phyloP scores from a whole-genome alignment of 1,284 basidiomycete genomes.

The Rhodotorula sp. region DNA sequence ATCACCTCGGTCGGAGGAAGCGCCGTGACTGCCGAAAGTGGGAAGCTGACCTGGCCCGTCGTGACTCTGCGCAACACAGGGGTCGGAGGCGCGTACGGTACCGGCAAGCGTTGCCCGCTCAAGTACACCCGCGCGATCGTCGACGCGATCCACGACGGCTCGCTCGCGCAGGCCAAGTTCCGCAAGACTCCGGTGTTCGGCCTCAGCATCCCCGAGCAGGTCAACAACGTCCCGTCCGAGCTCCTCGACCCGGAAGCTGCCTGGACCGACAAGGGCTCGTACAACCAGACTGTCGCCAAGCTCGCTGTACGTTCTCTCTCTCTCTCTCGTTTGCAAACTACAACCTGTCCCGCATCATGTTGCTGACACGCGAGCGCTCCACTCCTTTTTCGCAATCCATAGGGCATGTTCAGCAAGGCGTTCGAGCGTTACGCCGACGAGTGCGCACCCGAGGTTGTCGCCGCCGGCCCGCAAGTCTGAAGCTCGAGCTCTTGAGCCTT shows the following conservation, averaged over 20 bases:
- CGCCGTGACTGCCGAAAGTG: not conserved
- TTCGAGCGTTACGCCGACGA: slow-evolving; percentile 85
- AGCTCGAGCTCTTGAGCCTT: not conserved
- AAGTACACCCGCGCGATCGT: slow-evolving; percentile 92
- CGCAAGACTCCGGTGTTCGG: slow-evolving; percentile 65
- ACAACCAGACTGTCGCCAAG: slow-evolving; percentile 66
- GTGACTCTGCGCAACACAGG: slow-evolving; percentile 59
- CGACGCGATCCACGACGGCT: slow-evolving; percentile 93
- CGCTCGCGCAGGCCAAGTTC: slow-evolving; percentile 80
- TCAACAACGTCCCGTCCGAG: slow-evolving; percentile 79
- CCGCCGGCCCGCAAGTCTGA: slow-evolving; percentile 26
- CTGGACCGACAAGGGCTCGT: slow-evolving; percentile 9
- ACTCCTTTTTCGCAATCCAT: not conserved
- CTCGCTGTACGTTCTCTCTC: slow-evolving; percentile 55
- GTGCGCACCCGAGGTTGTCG: slow-evolving; percentile 33
- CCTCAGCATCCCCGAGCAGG: slow-evolving; percentile 64
- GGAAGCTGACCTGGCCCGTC: too few species aligned
- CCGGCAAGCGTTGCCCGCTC: slow-evolving; percentile 82
- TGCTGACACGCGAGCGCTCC: too few species aligned
- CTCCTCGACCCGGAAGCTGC: slow-evolving; percentile 73
- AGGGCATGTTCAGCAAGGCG: slow-evolving; percentile 82
- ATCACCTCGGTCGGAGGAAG: slow-evolving; percentile 48
- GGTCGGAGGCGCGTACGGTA: slow-evolving; percentile 92
- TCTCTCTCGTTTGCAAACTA: slow-evolving; percentile 34
- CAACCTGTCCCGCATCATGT: not conserved